Conservation (phyloP, 768 basidiomycete genomes). For the Cyathus striatus region DNA sequence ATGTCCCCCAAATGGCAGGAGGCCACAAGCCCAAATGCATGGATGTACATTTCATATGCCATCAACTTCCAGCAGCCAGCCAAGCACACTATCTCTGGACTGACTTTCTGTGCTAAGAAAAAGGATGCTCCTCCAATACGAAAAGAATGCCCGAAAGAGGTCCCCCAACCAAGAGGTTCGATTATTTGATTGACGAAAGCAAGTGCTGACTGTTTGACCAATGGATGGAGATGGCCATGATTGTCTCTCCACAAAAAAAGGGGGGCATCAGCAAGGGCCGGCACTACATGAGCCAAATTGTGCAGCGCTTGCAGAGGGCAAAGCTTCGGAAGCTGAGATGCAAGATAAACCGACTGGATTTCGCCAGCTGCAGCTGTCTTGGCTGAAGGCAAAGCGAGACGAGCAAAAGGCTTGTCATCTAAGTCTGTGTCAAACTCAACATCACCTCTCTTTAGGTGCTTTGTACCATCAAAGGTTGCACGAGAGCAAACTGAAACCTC, state of each 20-base stretch:
- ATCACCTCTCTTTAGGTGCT: constrained; percentile 19
- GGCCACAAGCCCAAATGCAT: constrained; percentile 27
- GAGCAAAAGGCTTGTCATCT: constrained; percentile 18
- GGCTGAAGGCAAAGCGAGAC: constrained; percentile 24
- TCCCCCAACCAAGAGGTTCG: constrained; percentile 17
- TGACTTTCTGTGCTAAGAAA: constrained; percentile 20
- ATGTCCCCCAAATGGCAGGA: constrained; percentile 10
- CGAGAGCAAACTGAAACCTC: constrained; percentile 5
- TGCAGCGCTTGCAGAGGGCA: constrained; percentile 24
- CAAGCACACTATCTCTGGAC: constrained; percentile 27
- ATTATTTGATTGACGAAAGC: constrained; percentile 24
- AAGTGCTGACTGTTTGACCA: constrained; percentile 20
- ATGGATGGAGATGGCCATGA: constrained; percentile 17
- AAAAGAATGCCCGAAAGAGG: constrained; percentile 35
- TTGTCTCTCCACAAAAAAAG: constrained; percentile 31
- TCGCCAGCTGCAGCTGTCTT: constrained; percentile 30
- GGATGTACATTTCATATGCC: constrained; percentile 33
- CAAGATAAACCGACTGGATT: constrained; percentile 21
- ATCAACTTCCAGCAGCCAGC: constrained; percentile 32
- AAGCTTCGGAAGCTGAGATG: constrained; percentile 9
- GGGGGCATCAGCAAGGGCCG: constrained; percentile 18
- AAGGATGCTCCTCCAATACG: constrained; percentile 35
- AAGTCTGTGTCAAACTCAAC: constrained; percentile 14
- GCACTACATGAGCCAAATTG: constrained; percentile 20
- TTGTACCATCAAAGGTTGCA: constrained; percentile 9